phyloP scores from a whole-genome alignment of 352 stramenopile genomes.

The Phytophthora crassamura region DNA sequence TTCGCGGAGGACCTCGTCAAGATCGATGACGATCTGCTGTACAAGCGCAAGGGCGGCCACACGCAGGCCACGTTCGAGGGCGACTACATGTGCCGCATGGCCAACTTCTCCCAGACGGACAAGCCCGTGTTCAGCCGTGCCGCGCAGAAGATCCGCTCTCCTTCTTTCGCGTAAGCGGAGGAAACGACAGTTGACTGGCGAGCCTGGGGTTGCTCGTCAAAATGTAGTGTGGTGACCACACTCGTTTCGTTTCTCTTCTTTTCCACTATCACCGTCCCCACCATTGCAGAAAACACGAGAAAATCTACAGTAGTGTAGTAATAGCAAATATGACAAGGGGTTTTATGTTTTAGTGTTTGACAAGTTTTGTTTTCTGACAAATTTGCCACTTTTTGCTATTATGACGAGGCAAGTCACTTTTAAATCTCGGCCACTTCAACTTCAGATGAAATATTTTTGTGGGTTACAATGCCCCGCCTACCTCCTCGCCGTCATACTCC shows the following conservation, averaged over 20 bases:
- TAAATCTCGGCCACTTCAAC: conserved; percentile 18
- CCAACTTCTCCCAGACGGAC: conserved; percentile 70
- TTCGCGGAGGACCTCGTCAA: conserved; percentile 76
- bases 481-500: conserved; percentile 20
- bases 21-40: conserved; percentile 76
- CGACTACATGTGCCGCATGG: conserved; percentile 88
- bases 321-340: conserved; percentile 29
- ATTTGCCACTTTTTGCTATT: conserved; percentile 2
- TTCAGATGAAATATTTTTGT: conserved; percentile 21
- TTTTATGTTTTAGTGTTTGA: conserved; percentile 2
- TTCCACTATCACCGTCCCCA: conserved; percentile 17
- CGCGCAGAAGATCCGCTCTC: conserved; percentile 74
- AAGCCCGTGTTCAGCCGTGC: conserved; percentile 51
- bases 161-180: conserved; percentile 68
- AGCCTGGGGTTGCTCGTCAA: not conserved
- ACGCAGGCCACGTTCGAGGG: conserved; percentile 88
- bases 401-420: conserved; percentile 13
- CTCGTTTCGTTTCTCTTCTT: conserved; percentile 16
- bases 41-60: conserved; percentile 85
- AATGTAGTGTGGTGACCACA: not conserved
- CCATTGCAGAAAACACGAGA: conserved; percentile 36
- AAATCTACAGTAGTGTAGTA: conserved; percentile 34
- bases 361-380: too few species aligned
- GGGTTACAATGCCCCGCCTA: not conserved
- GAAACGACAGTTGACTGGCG: conserved; percentile 11